phyloP scores from a whole-genome alignment of 495 filamentous ascomycete species.

The Ramalina peruviana region DNA sequence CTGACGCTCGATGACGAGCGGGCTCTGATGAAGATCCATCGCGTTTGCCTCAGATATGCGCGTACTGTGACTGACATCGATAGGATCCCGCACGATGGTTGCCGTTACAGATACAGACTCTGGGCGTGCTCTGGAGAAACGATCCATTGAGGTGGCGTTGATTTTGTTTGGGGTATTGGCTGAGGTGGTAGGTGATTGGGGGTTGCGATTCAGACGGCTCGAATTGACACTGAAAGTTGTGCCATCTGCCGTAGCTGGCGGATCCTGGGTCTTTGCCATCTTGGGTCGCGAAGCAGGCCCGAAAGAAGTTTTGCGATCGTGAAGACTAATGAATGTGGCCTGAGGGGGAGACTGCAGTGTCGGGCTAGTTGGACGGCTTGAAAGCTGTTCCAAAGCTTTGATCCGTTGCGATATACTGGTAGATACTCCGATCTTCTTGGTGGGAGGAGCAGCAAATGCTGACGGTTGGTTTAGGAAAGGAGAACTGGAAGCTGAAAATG shows the following conservation, averaged over 20 bases:
- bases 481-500: constrained; percentile 11
- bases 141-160: constrained; percentile 1
- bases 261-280: not conserved
- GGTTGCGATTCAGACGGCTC: constrained; percentile 17
- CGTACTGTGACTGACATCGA: constrained; percentile 25
- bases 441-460: constrained; percentile 34
- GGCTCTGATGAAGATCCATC: constrained; percentile 56
- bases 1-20: constrained; percentile 56
- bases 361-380: constrained; percentile 31
- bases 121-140: constrained; percentile 23
- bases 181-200: constrained; percentile 18
- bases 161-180: constrained; percentile 3
- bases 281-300: too few relatives aligned
- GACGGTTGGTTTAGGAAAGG: constrained; percentile 5
- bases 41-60: constrained; percentile 26
- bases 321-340: constrained; percentile 24
- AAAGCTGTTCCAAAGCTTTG: constrained; percentile 70
- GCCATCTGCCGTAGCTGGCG: constrained; percentile 4
- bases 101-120: constrained; percentile 72
- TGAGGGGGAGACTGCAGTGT: constrained; percentile 11
- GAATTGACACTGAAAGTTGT: constrained; percentile 21
- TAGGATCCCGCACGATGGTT: constrained; percentile 53
- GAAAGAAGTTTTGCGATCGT: constrained; percentile 23
- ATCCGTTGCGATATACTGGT: constrained; percentile 83
- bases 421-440: constrained; percentile 70